phyloP scores from a whole-genome alignment of 306 rosid genomes.

The Medicago lupulina region DNA sequence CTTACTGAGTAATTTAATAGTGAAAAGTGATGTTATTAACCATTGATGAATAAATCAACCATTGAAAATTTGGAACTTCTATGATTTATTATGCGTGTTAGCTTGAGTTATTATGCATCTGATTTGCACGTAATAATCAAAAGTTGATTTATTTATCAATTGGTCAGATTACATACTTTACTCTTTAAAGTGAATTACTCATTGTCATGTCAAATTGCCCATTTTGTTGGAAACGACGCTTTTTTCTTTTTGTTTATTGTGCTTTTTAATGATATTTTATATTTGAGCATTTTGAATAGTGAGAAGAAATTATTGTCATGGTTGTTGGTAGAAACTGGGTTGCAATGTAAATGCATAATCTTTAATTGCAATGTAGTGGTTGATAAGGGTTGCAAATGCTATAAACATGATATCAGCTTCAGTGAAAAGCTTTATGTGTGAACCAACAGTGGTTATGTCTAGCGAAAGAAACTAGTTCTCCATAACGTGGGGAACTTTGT shows the following conservation, averaged over 20 bases:
- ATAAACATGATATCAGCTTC: not conserved
- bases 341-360: constrained; percentile 15
- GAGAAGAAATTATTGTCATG: not conserved
- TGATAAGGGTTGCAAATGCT: constrained; percentile 28
- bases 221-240: not conserved
- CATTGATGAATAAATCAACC: not conserved
- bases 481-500: not conserved
- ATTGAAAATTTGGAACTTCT: not conserved
- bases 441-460: not conserved
- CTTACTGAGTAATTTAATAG: not conserved
- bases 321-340: constrained; percentile 26
- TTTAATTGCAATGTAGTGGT: constrained; percentile 8
- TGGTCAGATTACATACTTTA: not conserved
- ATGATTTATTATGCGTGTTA: not conserved
- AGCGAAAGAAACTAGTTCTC: not conserved
- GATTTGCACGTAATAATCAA: not conserved
- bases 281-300: not conserved
- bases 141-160: not conserved
- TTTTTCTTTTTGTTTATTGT: not conserved
- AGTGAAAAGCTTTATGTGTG: not conserved
- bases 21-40: not conserved
- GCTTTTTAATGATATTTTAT: not conserved
- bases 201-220: not conserved
- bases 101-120: not conserved
- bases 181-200: not conserved